Conservation (phyloP, 2,329 filamentous ascomycete genomes). For the Scedosporium dehoogii region DNA sequence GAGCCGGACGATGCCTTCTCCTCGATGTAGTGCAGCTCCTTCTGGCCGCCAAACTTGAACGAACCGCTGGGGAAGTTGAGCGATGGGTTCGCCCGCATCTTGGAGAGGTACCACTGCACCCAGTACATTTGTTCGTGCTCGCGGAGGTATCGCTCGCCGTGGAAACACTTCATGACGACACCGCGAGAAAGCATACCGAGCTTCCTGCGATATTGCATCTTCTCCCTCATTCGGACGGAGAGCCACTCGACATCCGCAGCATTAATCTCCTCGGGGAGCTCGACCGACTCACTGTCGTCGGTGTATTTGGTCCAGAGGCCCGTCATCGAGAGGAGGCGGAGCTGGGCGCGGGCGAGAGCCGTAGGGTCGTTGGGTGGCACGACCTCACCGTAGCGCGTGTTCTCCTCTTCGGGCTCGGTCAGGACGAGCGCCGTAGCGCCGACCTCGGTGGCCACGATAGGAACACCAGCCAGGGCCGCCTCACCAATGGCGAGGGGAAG, state of each 20-base stretch:
- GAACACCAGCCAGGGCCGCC: constrained; percentile 44
- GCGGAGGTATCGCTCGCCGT: constrained; percentile 47
- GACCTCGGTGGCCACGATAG: constrained; percentile 46
- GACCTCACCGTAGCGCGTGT: constrained; percentile 45
- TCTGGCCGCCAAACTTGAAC: constrained; percentile 4
- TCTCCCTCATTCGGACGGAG: constrained; percentile 50
- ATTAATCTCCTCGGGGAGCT: constrained; percentile 30
- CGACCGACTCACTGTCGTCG: constrained; percentile 31
- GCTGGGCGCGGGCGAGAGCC: constrained; percentile 50
- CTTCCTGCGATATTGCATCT: constrained; percentile 42
- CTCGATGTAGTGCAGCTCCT: constrained; percentile 4
- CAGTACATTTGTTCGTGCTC: constrained; percentile 54
- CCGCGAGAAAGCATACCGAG: constrained; percentile 48
- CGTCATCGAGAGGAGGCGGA: constrained; percentile 50
- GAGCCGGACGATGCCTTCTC: neutral
- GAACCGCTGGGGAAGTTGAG: constrained; percentile 1
- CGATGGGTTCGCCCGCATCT: constrained; percentile 15
- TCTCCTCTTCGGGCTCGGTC: constrained; percentile 38
- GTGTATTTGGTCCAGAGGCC: constrained; percentile 52
- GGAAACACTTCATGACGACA: constrained; percentile 50
- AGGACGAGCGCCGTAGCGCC: constrained; percentile 44
- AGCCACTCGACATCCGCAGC: constrained; percentile 39
- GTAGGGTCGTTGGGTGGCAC: constrained; percentile 55
- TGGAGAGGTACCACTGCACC: constrained; percentile 28
- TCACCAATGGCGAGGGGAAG: constrained; percentile 47